Evolutionary conservation across 1,139 yeast genomes (phyloP), one percentile per base, ranked within the genome.

Genomic region (Protomyces macrosporus): DNA sequence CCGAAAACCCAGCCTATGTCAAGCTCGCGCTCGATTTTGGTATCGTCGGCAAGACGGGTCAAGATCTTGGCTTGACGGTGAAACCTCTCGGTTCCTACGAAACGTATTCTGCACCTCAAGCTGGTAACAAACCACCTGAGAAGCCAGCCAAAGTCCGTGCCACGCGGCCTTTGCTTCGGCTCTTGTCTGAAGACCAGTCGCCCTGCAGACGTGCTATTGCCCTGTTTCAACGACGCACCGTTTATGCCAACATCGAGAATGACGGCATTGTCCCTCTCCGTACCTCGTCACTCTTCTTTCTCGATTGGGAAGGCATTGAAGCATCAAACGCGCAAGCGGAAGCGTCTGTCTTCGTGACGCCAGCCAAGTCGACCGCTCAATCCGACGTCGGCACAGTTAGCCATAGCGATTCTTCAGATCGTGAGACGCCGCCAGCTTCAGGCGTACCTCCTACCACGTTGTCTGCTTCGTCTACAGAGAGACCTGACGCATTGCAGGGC

Each of bases 221-320:
- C 65, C 75, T 75, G 68, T 93, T 93, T 73, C 76, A 77, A 59
- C 79, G 87, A 65, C 78, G 98, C 68, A 88, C 95, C 0, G 78
- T 87, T 0, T 87, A 89, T 71, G 91, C 95, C 1, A 88, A 88
- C 71, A 84, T 86, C 0, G 78, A 85, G n/a, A 84, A 88, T 71
- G 97, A 89, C 73, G 98, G 98, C 0, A 90, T 93, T 64, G 98
- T 93, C 0, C 98, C 98, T 0, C 77, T 93, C 66, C 78, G 97
- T 64, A 90, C 98, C 0, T 84, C 96, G 0, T 87, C 96, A 0
- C 75, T 93, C 64, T 75, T 91, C 35, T 93, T 85, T 71, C 74
- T 93, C 16, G 97, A 81, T 73, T 89, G 90, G 88, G 78, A 78
- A 62, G 87, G 86, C 4, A 74, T 83, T 14, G 77, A 81, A 4